These are phyloP conservation scores for Aspergillus luchuensis DNA, from an alignment of 2,329 filamentous ascomycete genomes.

Conservation along the genomic window DNA sequence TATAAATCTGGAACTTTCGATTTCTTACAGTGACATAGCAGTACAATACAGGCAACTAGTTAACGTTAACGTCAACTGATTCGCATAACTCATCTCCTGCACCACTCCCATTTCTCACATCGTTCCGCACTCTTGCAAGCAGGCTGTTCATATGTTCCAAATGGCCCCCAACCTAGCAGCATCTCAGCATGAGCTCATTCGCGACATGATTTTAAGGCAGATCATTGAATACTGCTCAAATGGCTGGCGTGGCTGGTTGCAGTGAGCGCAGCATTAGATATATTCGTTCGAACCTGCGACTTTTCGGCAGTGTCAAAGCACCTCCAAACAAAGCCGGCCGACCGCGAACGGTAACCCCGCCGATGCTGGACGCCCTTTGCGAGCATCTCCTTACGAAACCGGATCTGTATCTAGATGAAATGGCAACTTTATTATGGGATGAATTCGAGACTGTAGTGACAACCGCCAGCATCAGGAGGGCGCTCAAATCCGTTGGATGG, in stretches of 20 bases:
- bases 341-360: not conserved
- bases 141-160: too few species aligned
- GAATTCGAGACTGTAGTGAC: not conserved
- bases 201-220: not conserved
- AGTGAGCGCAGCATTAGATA: not conserved
- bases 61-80: too few species aligned
- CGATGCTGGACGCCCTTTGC: constrained; percentile 6
- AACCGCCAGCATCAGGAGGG: not conserved
- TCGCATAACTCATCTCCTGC: too few species aligned
- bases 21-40: too few species aligned
- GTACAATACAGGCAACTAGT: too few species aligned
- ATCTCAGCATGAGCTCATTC: not conserved
- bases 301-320: constrained; percentile 4
- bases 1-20: too few species aligned
- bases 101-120: too few species aligned
- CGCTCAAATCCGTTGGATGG: not conserved
- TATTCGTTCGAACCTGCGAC: not conserved
- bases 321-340: not conserved
- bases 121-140: too few species aligned
- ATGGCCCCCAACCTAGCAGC: too few species aligned
- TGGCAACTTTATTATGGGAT: constrained; percentile 1
- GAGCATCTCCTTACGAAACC: constrained; percentile 7
- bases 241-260: not conserved
- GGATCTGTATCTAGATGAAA: constrained; percentile 8
- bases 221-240: not conserved